Conservation (phyloP, 2,329 filamentous ascomycete species). For the Zarea fungicola region DNA sequence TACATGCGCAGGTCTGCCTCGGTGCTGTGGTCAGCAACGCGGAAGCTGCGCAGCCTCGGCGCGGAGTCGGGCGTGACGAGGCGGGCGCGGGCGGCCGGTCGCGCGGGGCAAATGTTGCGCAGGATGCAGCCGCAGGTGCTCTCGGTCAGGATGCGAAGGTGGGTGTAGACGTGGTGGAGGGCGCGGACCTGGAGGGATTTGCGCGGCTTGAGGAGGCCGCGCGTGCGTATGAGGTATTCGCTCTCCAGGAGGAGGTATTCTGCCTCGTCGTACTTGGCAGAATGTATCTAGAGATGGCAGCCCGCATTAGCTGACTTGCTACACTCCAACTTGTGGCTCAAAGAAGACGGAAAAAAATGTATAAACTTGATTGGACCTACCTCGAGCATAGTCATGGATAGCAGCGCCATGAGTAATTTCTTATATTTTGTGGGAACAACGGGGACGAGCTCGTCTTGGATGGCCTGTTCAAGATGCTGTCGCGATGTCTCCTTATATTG, state of each 20-base stretch:
- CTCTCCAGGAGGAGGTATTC: conserved; percentile 4
- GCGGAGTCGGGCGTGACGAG: background rate
- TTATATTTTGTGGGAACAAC: background rate
- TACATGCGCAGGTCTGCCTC: conserved; percentile 1
- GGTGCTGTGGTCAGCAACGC: conserved; percentile 5
- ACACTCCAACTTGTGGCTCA: too few relatives aligned
- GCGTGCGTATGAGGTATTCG: conserved; percentile 8
- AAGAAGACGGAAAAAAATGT: background rate
- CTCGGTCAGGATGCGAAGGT: conserved; percentile 6
- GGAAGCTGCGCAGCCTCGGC: conserved; percentile 8
- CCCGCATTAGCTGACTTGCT: background rate
- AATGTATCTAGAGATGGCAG: background rate
- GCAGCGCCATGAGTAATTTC: conserved; percentile 3
- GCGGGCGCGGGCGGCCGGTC: background rate
- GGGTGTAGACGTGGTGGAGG: conserved; percentile 7
- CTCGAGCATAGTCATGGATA: conserved; percentile 5
- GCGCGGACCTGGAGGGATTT: background rate
- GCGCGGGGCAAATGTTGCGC: conserved; percentile 3
- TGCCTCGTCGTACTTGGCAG: conserved; percentile 6
- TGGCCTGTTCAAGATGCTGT: background rate
- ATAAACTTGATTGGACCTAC: too few relatives aligned
- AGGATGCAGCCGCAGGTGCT: conserved; percentile 8
- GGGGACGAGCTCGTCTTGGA: conserved; percentile 2
- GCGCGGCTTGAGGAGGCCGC: background rate
- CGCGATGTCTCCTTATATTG: background rate